A percentile compares a stretch with the other conserved stretches of the same genome.
phyloP scores from a whole-genome alignment of 495 filamentous ascomycete species.

The Aspergillus ellipticus region DNA sequence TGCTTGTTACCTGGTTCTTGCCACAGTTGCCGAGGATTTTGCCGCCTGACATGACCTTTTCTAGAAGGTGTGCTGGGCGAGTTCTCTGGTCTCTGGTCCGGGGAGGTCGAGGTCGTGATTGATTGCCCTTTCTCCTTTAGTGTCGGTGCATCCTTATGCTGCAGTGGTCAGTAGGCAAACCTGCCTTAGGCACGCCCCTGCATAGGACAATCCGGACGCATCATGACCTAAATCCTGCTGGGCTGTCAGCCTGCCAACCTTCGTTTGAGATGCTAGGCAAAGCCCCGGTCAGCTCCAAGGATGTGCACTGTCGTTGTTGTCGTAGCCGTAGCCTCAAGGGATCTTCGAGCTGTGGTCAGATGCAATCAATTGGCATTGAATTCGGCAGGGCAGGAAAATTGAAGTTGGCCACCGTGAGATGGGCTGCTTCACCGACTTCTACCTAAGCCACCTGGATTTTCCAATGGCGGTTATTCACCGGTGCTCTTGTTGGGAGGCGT shows the following conservation, averaged over 20 bases:
- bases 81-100: too few species aligned
- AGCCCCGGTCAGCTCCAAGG: not conserved
- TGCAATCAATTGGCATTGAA: not conserved
- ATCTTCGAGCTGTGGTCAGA: not conserved
- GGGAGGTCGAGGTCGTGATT: not conserved
- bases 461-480: not conserved
- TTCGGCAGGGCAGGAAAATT: not conserved
- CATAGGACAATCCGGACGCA: not conserved
- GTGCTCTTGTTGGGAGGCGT: not conserved
- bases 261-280: not conserved
- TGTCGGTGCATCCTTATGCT: not conserved
- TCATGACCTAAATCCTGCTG: conserved; percentile 2
- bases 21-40: not conserved
- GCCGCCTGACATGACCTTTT: not conserved
- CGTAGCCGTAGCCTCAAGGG: not conserved
- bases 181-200: not conserved
- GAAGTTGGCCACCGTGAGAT: not conserved
- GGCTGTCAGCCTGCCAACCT: not conserved
- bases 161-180: not conserved
- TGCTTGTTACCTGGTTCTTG: not conserved
- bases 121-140: not conserved
- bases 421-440: conserved; percentile 4
- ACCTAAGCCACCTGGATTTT: not conserved
- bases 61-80: too few species aligned
- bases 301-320: not conserved